Evolutionary conservation across 768 basidiomycete genomes (phyloP), one percentile per base, ranked within the genome.

Genomic region (Trichaptum fuscoviolaceum): DNA sequence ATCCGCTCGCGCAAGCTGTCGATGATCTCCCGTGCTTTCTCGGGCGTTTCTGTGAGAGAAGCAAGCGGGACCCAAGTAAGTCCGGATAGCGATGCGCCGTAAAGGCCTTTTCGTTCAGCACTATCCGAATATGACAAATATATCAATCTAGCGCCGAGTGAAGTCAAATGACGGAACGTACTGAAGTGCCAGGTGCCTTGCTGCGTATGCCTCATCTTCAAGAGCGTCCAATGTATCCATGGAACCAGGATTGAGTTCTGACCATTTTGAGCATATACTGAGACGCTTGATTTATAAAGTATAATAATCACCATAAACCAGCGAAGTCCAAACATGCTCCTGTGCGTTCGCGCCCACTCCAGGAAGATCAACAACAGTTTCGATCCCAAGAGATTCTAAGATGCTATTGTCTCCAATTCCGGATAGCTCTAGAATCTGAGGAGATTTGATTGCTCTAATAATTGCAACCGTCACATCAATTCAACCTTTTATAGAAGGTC

Each of bases 301-400:
- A 27, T 27, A 57, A 18, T 52, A n/a, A 8, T 35, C 52, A 63
- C 63, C 63, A 58, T n/a, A 57, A 4, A 59, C 35, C 25, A 57
- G n/a, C 63, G 63, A 66, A 30, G 58, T 24, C 3, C 58, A 61
- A 5, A 64, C 18, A 57, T 80, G 78, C 67, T 79, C 78, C 65
- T 77, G 76, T n/a, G 79, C 62, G 67, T 79, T 79, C 68, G 76
- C 74, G 6, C 81, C 80, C 34, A 83, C 82, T 36, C 76, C 75
- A 20, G 81, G 80, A 9, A 81, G 75, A 62, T 81, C 79, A 27
- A 79, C 63, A 52, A 69, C 66, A 62, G 68, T 65, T 5, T 67
- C 58, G 66, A 83, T 75, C 12, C 75, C 75, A 52, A 77, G 64
- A 15, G 57, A 66, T 25, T 70, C 64, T 26, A 82, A 70, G 30